phyloP scores from a whole-genome alignment of 441 rosid genomes.

The Pelargonium fulgidum region DNA sequence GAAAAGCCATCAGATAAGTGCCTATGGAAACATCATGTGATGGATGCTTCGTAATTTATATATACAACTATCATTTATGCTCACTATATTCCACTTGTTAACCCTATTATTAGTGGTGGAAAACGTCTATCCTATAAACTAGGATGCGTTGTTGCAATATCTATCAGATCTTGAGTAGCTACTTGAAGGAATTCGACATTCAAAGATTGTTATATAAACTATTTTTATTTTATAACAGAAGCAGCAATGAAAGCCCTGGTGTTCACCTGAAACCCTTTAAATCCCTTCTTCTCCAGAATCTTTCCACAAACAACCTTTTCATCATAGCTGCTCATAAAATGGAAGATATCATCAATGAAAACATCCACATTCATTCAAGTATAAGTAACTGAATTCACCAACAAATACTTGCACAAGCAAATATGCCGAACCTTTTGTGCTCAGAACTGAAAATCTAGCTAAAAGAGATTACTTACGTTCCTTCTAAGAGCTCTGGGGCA shows the following conservation, averaged over 20 bases:
- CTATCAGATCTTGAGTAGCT: not conserved
- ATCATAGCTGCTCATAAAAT: slow-evolving; percentile 50
- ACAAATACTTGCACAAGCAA: slow-evolving; percentile 11
- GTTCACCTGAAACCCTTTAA: slow-evolving; percentile 86
- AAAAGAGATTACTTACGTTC: slow-evolving; percentile 56
- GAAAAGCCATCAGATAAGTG: slow-evolving; percentile 23
- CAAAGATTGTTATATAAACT: not conserved
- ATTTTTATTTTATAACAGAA: slow-evolving; percentile 5
- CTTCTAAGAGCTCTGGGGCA: slow-evolving; percentile 59
- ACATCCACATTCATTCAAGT: slow-evolving; percentile 17
- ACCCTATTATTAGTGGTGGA: not conserved
- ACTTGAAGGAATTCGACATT: not conserved
- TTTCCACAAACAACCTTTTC: slow-evolving; percentile 68
- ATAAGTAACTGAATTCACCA: slow-evolving; percentile 20
- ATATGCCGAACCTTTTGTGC: slow-evolving; percentile 10
- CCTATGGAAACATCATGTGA: slow-evolving; percentile 4
- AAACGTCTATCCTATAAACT: not conserved
- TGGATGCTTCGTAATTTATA: not conserved
- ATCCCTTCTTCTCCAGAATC: slow-evolving; percentile 78
- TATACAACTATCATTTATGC: not conserved
- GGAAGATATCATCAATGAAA: slow-evolving; percentile 22
- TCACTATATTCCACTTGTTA: not conserved
- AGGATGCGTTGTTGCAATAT: not conserved
- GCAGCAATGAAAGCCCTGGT: slow-evolving; percentile 13
- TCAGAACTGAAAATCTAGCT: slow-evolving; percentile 3